These are phyloP conservation scores for Sclerotinia glacialis DNA, from an alignment of 2,329 filamentous ascomycete genomes.

Conservation along the genomic window DNA sequence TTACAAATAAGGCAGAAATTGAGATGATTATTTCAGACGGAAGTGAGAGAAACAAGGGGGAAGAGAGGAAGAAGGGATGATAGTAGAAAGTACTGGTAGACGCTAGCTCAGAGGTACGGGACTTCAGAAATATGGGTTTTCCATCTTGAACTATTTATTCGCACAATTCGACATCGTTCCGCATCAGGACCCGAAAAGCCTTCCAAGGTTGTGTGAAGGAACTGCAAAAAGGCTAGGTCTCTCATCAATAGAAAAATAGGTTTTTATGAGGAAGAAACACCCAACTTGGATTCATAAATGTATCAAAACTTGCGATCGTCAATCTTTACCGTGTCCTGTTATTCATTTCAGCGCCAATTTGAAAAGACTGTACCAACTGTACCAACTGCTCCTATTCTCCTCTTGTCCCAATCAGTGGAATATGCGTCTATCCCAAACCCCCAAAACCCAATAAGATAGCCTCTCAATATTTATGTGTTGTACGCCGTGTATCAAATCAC, in stretches of 20 bases:
- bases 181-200: not conserved
- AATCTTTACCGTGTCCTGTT: conserved; percentile 3
- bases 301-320: not conserved
- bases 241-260: not conserved
- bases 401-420: not conserved
- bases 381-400: not conserved
- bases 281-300: not conserved
- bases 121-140: not conserved
- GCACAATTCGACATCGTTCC: not conserved
- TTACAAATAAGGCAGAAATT: no score
- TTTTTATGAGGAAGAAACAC: not conserved
- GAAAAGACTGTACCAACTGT: not conserved
- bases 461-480: conserved; percentile 6
- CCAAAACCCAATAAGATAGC: not conserved
- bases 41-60: no score
- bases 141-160: not conserved
- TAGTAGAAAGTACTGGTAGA: not conserved
- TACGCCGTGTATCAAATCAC: not conserved
- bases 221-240: not conserved
- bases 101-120: not conserved
- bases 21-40: no score
- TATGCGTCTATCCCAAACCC: conserved; percentile 13
- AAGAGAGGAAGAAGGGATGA: no score
- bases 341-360: conserved; percentile 1
- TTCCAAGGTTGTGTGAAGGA: not conserved